Base-by-base conservation (phyloP, 148 eudicot genomes). In the Linanthus parryae region DNA sequence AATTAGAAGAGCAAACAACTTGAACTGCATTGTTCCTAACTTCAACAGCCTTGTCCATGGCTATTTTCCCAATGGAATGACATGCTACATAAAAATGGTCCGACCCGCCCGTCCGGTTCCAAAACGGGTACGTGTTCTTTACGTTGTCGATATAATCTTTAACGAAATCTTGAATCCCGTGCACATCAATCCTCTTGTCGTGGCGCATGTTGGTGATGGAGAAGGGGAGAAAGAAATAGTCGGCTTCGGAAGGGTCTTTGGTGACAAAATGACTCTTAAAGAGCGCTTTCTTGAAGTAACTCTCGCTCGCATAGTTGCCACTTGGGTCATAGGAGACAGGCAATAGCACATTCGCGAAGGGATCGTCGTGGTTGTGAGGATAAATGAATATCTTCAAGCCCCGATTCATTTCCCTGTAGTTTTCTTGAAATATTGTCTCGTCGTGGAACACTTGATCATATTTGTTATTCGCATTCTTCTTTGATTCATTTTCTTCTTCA, bases 61-160 rank as follows among this genome's bases (percentile, higher is more conserved):
- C 98, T 20, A 73, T 1, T 56, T 71, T 73, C 15, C 98, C 87
- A 51, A 86, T 77, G 4, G 98, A 91, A 65, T 86, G 98, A 37
- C 98, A 91, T 12, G 95, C 94, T 7, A 68, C 87, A 44, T 86
- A 91, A 41, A 91, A 91, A 61, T 91, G 98, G 44, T 91, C 95
- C 0, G 90, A 81, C 15, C 98, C 98, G 11, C 81, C 83, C 0
- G 74, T 78, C 4, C 79, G 59, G 30, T 91, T 91, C 95, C 98
- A 91, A 26, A 58, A 91, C 1, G 95, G 94, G 35, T 80, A 91
- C 0, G 36, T 46, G 4, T 19, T 67, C 23, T 59, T 81, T 1
- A 83, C 39, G 19, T 68, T 59, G 14, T 11, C 13, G 26, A 86
- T 44, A 40, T 91, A 91, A 14, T 74, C 57, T 21, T 48, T 66